Evolutionary conservation across 345 rosid genomes (phyloP).

Genomic region (Eucalyptus urophylla): DNA sequence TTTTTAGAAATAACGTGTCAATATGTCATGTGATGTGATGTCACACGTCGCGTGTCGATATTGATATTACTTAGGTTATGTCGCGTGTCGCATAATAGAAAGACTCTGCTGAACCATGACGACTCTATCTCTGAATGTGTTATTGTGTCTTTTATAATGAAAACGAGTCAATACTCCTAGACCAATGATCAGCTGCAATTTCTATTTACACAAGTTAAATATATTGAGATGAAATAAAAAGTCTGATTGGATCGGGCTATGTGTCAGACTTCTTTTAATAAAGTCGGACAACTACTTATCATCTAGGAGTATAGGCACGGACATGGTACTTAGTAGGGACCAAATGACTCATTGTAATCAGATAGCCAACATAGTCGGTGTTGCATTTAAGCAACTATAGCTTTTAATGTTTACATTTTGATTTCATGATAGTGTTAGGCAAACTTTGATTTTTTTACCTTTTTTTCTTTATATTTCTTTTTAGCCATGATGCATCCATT

Average conservation of each 20-base stretch:
- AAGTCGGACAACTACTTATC: not conserved
- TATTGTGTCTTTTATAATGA: not conserved
- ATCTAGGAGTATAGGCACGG: not conserved
- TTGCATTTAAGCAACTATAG: not conserved
- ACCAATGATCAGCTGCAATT: too few species aligned
- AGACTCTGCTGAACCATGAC: not conserved
- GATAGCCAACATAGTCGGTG: not conserved
- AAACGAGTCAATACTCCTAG: not conserved
- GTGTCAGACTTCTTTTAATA: not conserved
- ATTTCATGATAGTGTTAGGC: not conserved
- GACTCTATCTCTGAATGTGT: not conserved
- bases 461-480: too few species aligned
- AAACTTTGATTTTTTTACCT: too few species aligned
- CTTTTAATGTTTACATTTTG: too few species aligned
- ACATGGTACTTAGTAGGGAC: not conserved
- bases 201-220: not conserved
- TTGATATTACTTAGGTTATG: too few species aligned
- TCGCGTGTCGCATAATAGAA: too few species aligned
- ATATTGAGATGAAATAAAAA: not conserved
- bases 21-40: rapidly evolving
- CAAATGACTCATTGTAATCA: not conserved
- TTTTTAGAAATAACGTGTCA: rapidly evolving
- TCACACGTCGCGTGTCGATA: rapidly evolving
- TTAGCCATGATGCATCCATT: not conserved
- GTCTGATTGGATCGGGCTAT: not conserved